phyloP scores from a whole-genome alignment of 306 rosid species.

The Prunus armeniaca region DNA sequence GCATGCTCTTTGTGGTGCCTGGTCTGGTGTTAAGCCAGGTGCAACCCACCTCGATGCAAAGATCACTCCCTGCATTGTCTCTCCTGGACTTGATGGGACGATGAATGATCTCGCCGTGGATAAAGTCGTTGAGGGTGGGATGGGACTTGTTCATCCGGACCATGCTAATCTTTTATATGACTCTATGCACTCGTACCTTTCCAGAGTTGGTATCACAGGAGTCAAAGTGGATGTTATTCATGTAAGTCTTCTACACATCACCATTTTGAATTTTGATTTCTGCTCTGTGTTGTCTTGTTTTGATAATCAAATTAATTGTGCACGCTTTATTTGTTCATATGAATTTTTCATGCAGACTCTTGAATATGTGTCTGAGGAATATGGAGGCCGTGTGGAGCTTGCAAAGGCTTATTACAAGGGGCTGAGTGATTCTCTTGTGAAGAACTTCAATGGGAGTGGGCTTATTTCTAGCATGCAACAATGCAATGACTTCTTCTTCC shows the following conservation, averaged over 20 bases:
- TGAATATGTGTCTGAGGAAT: conserved; percentile 64
- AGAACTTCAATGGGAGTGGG: conserved; percentile 76
- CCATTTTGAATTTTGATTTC: neutral
- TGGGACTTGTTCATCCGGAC: conserved; percentile 77
- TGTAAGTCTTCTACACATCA: conserved; percentile 34
- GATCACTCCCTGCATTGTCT: conserved; percentile 54
- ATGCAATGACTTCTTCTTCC: conserved; percentile 87
- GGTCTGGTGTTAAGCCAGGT: conserved; percentile 92
- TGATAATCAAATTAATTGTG: neutral
- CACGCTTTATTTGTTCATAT: neutral
- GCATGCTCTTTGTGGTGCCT: conserved; percentile 88
- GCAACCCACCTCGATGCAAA: conserved; percentile 55
- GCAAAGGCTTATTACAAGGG: conserved; percentile 75
- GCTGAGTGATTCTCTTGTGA: conserved; percentile 48
- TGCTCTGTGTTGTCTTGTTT: neutral
- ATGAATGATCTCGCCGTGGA: conserved; percentile 80
- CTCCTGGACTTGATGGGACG: conserved; percentile 70
- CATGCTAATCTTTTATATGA: conserved; percentile 64
- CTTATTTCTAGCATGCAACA: conserved; percentile 93
- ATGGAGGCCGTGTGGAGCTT: conserved; percentile 82
- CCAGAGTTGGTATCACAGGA: conserved; percentile 67
- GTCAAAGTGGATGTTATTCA: conserved; percentile 87
- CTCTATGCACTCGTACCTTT: conserved; percentile 81
- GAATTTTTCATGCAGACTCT: conserved; percentile 37
- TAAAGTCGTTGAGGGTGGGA: conserved; percentile 56